Percentiles rank a stretch among this genome's conserved stretches.
phyloP scores from a whole-genome alignment of 2,329 filamentous ascomycete genomes.

The Colletotrichum simmondsii region DNA sequence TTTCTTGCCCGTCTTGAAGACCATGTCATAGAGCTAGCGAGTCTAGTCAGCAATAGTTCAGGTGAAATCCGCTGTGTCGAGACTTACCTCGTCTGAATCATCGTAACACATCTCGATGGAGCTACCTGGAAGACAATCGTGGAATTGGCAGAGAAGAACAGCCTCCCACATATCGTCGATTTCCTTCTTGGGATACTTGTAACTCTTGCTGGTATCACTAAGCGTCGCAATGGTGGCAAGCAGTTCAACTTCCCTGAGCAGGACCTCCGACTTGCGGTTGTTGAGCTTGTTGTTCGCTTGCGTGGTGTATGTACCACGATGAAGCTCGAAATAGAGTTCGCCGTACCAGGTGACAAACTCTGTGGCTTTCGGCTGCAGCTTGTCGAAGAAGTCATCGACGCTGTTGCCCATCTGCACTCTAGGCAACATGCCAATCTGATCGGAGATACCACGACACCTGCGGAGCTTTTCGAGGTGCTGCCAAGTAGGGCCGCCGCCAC shows the following conservation, averaged over 20 bases:
- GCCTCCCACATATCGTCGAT: slow-evolving; percentile 97
- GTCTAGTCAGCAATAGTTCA: slow-evolving; percentile 38
- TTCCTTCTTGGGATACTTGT: slow-evolving; percentile 93
- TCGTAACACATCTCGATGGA: slow-evolving; percentile 98
- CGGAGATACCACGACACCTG: slow-evolving; percentile 89
- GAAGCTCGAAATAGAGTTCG: slow-evolving; percentile 97
- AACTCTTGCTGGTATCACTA: slow-evolving; percentile 68
- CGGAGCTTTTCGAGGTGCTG: slow-evolving; percentile 95
- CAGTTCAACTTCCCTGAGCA: slow-evolving; percentile 89
- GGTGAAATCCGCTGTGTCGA: background rate
- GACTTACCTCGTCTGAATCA: slow-evolving; percentile 81
- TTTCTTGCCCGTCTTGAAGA: slow-evolving; percentile 81
- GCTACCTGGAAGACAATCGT: slow-evolving; percentile 95
- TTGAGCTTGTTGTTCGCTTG: slow-evolving; percentile 97
- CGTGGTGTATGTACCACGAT: slow-evolving; percentile 96
- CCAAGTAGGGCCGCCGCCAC: slow-evolving; percentile 93
- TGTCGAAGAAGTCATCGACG: slow-evolving; percentile 94
- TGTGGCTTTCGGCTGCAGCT: slow-evolving; percentile 80
- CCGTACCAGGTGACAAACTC: slow-evolving; percentile 96
- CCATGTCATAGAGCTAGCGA: slow-evolving; percentile 77
- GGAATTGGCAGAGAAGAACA: slow-evolving; percentile 93
- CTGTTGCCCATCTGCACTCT: slow-evolving; percentile 89
- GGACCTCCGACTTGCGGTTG: slow-evolving; percentile 86
- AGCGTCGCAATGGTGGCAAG: slow-evolving; percentile 88
- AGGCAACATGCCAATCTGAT: slow-evolving; percentile 84